Conservation (phyloP, 495 filamentous ascomycete genomes). For the Sordaria brevicollis region DNA sequence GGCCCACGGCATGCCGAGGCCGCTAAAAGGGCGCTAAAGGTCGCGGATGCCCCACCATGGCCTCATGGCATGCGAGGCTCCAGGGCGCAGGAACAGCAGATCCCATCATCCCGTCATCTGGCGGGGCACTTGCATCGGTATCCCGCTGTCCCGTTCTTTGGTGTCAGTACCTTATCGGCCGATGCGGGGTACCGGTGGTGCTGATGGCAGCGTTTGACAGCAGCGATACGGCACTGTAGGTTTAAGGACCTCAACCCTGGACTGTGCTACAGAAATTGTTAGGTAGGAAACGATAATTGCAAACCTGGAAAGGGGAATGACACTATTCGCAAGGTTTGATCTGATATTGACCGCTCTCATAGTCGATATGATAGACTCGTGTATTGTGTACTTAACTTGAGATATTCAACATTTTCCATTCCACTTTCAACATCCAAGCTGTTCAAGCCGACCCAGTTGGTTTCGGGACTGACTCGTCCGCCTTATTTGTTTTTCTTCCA, state of each 20-base stretch:
- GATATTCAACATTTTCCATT: not conserved
- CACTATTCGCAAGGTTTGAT: not conserved
- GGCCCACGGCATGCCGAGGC: not conserved
- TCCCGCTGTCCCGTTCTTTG: not conserved
- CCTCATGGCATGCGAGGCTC: not conserved
- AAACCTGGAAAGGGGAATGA: not conserved
- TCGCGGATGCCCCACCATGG: not conserved
- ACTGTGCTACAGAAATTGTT: not conserved
- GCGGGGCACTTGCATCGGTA: not conserved
- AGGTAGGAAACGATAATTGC: not conserved
- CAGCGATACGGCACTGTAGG: not conserved
- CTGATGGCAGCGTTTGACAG: not conserved
- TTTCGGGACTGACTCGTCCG: not conserved
- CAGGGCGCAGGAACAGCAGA: not conserved
- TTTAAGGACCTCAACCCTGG: not conserved
- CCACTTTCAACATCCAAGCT: not conserved
- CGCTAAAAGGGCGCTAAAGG: not conserved
- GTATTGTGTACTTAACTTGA: not conserved
- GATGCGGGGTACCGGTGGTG: not conserved
- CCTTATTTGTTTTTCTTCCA: not conserved
- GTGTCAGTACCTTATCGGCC: not conserved
- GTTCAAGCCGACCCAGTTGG: not conserved
- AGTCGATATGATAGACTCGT: not conserved
- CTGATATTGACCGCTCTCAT: not conserved
- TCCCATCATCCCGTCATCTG: not conserved